A percentile compares a stretch with the other conserved stretches of the same genome.
Conservation (phyloP, 202 grass and related monocot species). For the Zizania palustris region DNA sequence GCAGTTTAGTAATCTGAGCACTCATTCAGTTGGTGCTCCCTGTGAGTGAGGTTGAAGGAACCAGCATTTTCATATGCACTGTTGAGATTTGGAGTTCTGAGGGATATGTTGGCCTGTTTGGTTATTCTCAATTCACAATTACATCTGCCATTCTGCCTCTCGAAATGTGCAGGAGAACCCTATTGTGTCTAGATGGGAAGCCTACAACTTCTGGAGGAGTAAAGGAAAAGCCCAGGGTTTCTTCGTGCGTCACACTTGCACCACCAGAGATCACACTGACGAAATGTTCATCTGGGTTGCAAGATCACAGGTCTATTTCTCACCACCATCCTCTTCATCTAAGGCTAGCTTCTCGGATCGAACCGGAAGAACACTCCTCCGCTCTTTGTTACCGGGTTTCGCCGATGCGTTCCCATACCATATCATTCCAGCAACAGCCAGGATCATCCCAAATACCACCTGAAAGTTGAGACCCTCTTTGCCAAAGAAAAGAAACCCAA, state of each 20-base stretch:
- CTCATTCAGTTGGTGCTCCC: too few species aligned
- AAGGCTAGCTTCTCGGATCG: constrained; percentile 44
- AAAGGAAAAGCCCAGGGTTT: constrained; percentile 20
- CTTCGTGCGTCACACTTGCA: constrained; percentile 22
- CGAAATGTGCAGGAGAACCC: constrained; percentile 21
- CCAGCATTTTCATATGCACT: too few species aligned
- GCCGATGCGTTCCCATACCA: constrained; percentile 93
- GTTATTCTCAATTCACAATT: background rate
- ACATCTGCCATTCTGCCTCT: constrained; percentile 9
- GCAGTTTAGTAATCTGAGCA: too few species aligned
- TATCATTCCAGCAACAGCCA: constrained; percentile 89
- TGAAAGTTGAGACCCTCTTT: constrained; percentile 89
- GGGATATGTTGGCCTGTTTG: too few species aligned
- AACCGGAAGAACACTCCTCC: constrained; percentile 47
- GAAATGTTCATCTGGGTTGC: constrained; percentile 10
- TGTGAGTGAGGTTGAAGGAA: too few species aligned
- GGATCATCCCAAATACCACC: constrained; percentile 87
- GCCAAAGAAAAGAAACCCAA: constrained; percentile 95
- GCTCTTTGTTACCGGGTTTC: constrained; percentile 88
- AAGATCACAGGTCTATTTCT: constrained; percentile 42
- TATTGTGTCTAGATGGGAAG: constrained; percentile 20
- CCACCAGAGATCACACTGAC: constrained; percentile 32
- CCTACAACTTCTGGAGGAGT: constrained; percentile 7
- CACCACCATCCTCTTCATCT: constrained; percentile 42
- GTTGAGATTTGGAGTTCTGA: too few species aligned